phyloP scores from a whole-genome alignment of 371 early-diverging fungal genomes.

The Mucor circinelloides region DNA sequence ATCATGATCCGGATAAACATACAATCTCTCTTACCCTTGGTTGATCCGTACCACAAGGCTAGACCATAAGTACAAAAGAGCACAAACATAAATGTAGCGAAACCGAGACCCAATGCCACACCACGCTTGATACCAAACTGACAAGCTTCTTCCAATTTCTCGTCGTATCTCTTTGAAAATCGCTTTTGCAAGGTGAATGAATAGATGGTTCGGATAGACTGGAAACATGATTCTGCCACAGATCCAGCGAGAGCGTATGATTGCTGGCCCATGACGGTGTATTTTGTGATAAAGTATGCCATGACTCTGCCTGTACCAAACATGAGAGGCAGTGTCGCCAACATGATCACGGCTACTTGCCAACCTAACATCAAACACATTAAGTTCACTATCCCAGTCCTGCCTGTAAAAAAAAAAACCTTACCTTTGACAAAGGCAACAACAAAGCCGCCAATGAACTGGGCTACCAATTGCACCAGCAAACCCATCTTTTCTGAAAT shows the following conservation, averaged over 20 bases:
- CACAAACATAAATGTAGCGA: slow-evolving; percentile 63
- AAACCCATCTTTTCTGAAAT: slow-evolving; percentile 82
- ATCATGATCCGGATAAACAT: no score
- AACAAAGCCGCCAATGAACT: slow-evolving; percentile 19
- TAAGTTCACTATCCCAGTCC: no score
- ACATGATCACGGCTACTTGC: slow-evolving; percentile 76
- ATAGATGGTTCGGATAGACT: slow-evolving; percentile 85
- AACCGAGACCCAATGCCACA: slow-evolving; percentile 52
- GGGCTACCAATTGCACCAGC: slow-evolving; percentile 59
- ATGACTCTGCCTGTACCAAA: slow-evolving; percentile 56
- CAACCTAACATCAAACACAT: slow-evolving; percentile 46
- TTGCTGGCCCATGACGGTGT: slow-evolving; percentile 35
- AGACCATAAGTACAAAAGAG: slow-evolving; percentile 71
- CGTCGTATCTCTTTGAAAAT: slow-evolving; percentile 64
- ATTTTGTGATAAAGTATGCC: slow-evolving; percentile 68
- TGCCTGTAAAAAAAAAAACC: no score
- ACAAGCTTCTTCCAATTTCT: slow-evolving; percentile 56
- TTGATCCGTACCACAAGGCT: slow-evolving; percentile 81
- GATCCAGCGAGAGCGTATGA: slow-evolving; percentile 48
- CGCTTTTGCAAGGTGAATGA: slow-evolving; percentile 81
- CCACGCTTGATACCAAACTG: slow-evolving; percentile 60
- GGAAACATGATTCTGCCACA: slow-evolving; percentile 67
- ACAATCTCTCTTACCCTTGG: slow-evolving; percentile 22
- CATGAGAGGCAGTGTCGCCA: slow-evolving; percentile 70
- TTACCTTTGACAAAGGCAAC: slow-evolving; percentile 69